phyloP scores from a whole-genome alignment of 106 monocot genomes.

The Apostasia ramifera region DNA sequence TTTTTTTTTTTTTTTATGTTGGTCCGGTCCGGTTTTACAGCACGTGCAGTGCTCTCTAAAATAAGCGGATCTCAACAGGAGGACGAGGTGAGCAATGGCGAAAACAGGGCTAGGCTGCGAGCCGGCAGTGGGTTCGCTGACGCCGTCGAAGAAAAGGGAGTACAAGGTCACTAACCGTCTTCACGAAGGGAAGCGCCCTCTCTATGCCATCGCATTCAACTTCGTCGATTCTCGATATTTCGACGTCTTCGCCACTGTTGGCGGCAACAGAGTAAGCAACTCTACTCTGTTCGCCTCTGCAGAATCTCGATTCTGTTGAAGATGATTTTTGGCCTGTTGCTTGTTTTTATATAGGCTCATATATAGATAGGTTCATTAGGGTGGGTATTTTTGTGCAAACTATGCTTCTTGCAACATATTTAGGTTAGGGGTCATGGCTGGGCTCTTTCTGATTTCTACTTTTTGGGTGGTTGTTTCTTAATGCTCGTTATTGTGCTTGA shows the following conservation, averaged over 20 bases:
- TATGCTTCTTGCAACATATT: not conserved
- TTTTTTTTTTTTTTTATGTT: too few species aligned
- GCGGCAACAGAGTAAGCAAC: constrained; percentile 65
- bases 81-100: constrained; percentile 11
- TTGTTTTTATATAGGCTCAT: not conserved
- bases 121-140: constrained; percentile 67
- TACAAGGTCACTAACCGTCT: constrained; percentile 71
- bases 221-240: constrained; percentile 87
- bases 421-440: not conserved
- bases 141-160: constrained; percentile 61
- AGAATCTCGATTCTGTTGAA: not conserved
- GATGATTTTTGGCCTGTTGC: not conserved
- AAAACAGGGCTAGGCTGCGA: constrained; percentile 66
- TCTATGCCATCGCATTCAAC: constrained; percentile 98
- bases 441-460: not conserved
- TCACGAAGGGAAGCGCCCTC: constrained; percentile 89
- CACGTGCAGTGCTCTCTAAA: too few species aligned
- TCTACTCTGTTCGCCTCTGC: not conserved
- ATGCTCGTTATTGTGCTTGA: not conserved
- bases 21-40: too few species aligned
- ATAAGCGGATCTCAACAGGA: too few species aligned
- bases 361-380: too few species aligned
- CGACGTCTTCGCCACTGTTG: constrained; percentile 95
- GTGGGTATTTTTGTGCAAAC: too few species aligned
- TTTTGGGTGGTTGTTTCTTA: not conserved